Base-by-base conservation (phyloP, 2,329 filamentous ascomycete species). In the Cercospora citrullina region DNA sequence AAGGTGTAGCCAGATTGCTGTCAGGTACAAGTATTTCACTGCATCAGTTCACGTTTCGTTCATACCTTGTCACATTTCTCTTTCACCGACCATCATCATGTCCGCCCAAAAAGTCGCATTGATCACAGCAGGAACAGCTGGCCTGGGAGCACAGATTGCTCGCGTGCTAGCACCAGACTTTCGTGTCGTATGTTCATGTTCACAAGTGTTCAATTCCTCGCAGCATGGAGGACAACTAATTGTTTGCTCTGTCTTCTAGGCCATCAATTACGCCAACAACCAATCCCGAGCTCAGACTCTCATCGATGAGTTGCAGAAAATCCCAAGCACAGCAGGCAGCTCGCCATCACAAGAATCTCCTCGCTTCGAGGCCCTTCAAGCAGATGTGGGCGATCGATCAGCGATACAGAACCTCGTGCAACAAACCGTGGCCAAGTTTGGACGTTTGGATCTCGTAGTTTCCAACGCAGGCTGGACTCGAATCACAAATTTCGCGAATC, bases 201-300 rank as follows among this genome's bases (percentile, higher is more conserved):
- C 36, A 42, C 36, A 42, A 3, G 36, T 42, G 36, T n/a, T 42
- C 36, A n/a, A 6, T n/a, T n/a, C 16, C 36, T 42, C 36, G 36
- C 7, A 42, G 8, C 16, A 2, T n/a, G 16, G 36, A 8, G n/a
- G 57, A 59, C 21, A 18, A 36, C 67, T 70, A 21, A 71, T n/a
- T 64, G 45, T 64, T 63, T 68, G 21, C 10, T 23, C 12, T 18
- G 9, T 16, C 16, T 8, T 21, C 18, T 63, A 83, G 81, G 81
- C 82, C 2, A 79, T 84, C 72, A 84, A 84, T 72, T 84, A 83
- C 72, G 79, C 82, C 30, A 80, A 81, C 71, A 84, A 84, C 72
- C 72, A 77, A 26, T 72, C 76, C 5, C 79, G 82, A 26, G 82
- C 82, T 10, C 69, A 79, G 30, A 67, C 75, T 1, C 76, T 84